A percentile compares a stretch with the other conserved stretches of the same genome.
phyloP scores from a whole-genome alignment of 2,329 filamentous ascomycete genomes.

The Lithohypha guttulata region DNA sequence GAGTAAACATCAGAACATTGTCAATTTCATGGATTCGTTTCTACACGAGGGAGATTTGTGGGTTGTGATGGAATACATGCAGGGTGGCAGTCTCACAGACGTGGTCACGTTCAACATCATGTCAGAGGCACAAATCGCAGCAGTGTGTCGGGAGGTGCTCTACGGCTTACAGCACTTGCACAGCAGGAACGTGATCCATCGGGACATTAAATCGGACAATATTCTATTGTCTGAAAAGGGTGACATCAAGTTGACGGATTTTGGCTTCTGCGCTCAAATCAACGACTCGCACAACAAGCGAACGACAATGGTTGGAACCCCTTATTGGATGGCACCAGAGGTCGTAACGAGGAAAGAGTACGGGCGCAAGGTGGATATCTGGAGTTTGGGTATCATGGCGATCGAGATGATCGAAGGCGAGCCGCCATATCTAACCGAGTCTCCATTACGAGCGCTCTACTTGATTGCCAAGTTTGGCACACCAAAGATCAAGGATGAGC shows the following conservation, averaged over 20 bases:
- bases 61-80: constrained; percentile 99
- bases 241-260: constrained; percentile 97
- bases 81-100: constrained; percentile 92
- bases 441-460: constrained; percentile 82
- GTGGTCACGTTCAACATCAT: constrained; percentile 99
- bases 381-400: constrained; percentile 97
- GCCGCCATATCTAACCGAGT: constrained; percentile 91
- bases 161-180: constrained; percentile 84
- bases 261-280: constrained; percentile 97
- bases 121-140: constrained; percentile 93
- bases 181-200: constrained; percentile 94
- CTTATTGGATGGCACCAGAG: constrained; percentile 99
- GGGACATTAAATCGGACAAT: constrained; percentile 98
- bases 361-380: constrained; percentile 95
- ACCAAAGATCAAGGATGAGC: constrained; percentile 86
- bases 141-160: constrained; percentile 73
- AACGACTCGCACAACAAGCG: constrained; percentile 95
- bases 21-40: constrained; percentile 98
- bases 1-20: constrained; percentile 94
- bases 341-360: constrained; percentile 97
- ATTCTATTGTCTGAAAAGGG: constrained; percentile 88
- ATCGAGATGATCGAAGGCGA: constrained; percentile 99
- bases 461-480: constrained; percentile 96
- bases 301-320: constrained; percentile 97
- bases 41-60: constrained; percentile 81